These are phyloP conservation scores for Gossypium thurberi DNA, from an alignment of 345 rosid species.

Conservation along the genomic window DNA sequence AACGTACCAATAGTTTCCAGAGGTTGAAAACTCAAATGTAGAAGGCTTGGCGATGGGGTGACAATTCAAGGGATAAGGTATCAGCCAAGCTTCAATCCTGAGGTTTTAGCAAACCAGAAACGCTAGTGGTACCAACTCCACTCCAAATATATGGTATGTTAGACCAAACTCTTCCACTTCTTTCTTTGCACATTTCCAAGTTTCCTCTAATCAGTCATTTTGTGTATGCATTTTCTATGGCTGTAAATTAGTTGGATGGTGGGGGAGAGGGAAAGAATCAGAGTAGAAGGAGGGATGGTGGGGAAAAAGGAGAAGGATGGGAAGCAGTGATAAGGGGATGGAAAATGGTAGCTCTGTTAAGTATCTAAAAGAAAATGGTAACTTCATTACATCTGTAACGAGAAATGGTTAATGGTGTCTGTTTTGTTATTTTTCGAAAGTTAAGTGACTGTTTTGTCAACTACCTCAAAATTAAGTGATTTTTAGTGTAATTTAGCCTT, in stretches of 20 bases:
- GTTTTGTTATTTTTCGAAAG: too few relatives aligned
- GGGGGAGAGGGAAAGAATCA: too few relatives aligned
- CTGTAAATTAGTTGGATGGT: neutral
- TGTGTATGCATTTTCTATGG: conserved; percentile 1
- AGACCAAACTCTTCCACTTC: neutral
- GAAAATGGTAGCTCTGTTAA: too few relatives aligned
- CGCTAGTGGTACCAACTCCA: conserved; percentile 95
- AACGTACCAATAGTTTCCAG: conserved; percentile 60
- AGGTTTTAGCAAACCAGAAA: conserved; percentile 88
- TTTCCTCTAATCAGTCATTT: neutral
- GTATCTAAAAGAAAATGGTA: too few relatives aligned
- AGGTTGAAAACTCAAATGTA: conserved; percentile 67
- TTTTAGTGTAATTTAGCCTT: too few relatives aligned
- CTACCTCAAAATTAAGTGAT: too few relatives aligned
- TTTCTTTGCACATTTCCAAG: neutral
- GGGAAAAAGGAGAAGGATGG: too few relatives aligned
- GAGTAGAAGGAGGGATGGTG: too few relatives aligned
- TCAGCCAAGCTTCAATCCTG: conserved; percentile 65
- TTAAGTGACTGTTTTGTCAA: too few relatives aligned
- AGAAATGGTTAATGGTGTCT: too few relatives aligned
- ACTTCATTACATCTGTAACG: too few relatives aligned
- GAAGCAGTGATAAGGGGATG: too few relatives aligned
- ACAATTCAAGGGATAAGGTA: conserved; percentile 34
- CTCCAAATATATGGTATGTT: conserved; percentile 63
- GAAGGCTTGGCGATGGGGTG: conserved; percentile 82